Evolutionary conservation across 352 stramenopile genomes (phyloP).

Genomic region (Phytophthora rubi): DNA sequence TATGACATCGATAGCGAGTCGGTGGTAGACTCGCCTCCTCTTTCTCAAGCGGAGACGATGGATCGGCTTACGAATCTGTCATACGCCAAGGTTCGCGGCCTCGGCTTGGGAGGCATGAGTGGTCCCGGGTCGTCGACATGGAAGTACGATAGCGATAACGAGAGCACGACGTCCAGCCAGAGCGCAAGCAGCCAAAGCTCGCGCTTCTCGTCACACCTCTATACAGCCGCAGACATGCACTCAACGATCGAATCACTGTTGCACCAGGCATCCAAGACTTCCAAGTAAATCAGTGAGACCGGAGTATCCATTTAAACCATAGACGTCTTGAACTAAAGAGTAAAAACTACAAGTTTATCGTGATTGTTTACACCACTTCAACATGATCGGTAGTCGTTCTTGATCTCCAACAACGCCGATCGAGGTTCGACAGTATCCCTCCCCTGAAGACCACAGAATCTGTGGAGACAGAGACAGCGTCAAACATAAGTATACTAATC

Average conservation of each 20-base stretch:
- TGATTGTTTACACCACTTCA: background rate
- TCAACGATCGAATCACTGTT: conserved; percentile 80
- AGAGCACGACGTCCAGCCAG: conserved; percentile 55
- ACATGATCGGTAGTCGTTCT: too few species aligned
- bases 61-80: conserved; percentile 44
- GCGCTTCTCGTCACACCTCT: conserved; percentile 50
- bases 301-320: conserved; percentile 44
- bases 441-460: too few species aligned
- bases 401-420: too few species aligned
- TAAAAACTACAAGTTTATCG: conserved; percentile 22
- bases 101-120: conserved; percentile 34
- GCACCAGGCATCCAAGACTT: conserved; percentile 72
- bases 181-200: conserved; percentile 52
- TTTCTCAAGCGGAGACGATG: conserved; percentile 44
- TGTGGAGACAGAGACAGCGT: too few species aligned
- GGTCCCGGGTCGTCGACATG: conserved; percentile 39
- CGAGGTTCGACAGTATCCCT: too few species aligned
- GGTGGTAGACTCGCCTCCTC: conserved; percentile 37
- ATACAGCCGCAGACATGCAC: conserved; percentile 66
- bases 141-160: conserved; percentile 65
- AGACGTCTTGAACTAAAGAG: conserved; percentile 18
- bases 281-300: conserved; percentile 57
- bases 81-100: conserved; percentile 49
- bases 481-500: too few species aligned
- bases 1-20: conserved; percentile 66